A percentile compares a stretch with the other conserved stretches of the same genome.
Evolutionary conservation across 441 rosid genomes (phyloP).

Genomic region (Viola pubescens): DNA sequence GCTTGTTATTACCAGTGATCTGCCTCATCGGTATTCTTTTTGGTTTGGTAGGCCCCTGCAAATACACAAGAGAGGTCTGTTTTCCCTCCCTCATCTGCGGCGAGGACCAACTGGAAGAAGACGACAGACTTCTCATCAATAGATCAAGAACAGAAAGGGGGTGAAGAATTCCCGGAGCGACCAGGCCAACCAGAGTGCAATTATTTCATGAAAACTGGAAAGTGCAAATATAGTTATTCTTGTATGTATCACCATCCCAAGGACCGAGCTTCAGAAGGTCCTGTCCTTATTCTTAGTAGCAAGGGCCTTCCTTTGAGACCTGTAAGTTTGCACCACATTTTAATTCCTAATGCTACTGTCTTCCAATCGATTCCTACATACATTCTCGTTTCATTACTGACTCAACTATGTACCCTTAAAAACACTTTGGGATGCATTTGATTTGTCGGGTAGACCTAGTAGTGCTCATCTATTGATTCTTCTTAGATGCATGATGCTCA

Average conservation of each 20-base stretch:
- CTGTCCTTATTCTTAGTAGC: constrained; percentile 35
- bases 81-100: background rate
- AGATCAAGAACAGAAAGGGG: constrained; percentile 13
- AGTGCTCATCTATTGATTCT: no score
- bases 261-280: constrained; percentile 28
- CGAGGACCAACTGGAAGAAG: background rate
- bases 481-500: no score
- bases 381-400: background rate
- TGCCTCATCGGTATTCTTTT: background rate
- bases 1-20: background rate
- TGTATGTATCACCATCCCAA: constrained; percentile 79
- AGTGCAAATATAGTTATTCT: constrained; percentile 50
- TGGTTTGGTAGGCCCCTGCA: constrained; percentile 8
- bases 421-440: no score
- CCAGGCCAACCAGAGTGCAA: constrained; percentile 68
- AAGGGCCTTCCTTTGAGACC: constrained; percentile 73
- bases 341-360: background rate
- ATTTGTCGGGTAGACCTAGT: no score
- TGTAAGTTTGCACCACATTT: constrained; percentile 31
- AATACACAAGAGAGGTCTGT: constrained; percentile 3
- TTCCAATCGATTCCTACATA: background rate
- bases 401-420: no score
- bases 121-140: background rate
- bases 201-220: constrained; percentile 58
- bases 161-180: constrained; percentile 58